Conservation (phyloP, 2,329 filamentous ascomycete species). For the Orbilia brochopaga region DNA sequence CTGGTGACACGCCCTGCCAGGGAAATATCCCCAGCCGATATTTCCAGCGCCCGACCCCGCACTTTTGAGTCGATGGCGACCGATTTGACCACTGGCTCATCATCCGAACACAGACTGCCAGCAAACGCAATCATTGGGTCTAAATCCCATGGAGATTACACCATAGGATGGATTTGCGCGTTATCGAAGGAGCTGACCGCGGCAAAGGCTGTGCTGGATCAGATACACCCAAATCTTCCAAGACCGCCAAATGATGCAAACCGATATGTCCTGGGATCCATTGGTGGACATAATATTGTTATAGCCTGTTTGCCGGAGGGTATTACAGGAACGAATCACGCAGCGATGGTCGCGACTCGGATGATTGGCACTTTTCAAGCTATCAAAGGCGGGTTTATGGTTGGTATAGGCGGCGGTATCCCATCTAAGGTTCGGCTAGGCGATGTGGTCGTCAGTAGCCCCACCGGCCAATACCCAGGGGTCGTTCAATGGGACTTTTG, state of each 20-base stretch:
- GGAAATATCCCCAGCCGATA: too few species aligned
- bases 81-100: too few species aligned
- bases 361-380: conserved; percentile 24
- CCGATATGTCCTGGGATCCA: conserved; percentile 19
- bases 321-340: not conserved
- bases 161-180: conserved; percentile 23
- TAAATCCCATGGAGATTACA: conserved; percentile 15
- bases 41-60: too few species aligned
- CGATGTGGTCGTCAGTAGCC: conserved; percentile 13
- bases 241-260: conserved; percentile 22
- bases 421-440: conserved; percentile 17
- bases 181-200: conserved; percentile 22
- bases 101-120: too few species aligned
- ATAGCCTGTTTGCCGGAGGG: conserved; percentile 28
- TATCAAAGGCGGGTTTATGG: conserved; percentile 26
- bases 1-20: too few species aligned
- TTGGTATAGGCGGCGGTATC: conserved; percentile 32
- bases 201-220: conserved; percentile 15
- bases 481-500: conserved; percentile 25
- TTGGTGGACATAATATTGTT: conserved; percentile 14
- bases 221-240: conserved; percentile 8
- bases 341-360: conserved; percentile 8
- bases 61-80: too few species aligned
- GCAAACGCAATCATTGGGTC: not conserved
- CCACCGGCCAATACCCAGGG: not conserved